Percentiles rank a stretch among this genome's conserved stretches.
Evolutionary conservation across 495 filamentous ascomycete species (phyloP).

Genomic region (Aspergillus incahuasiensis): DNA sequence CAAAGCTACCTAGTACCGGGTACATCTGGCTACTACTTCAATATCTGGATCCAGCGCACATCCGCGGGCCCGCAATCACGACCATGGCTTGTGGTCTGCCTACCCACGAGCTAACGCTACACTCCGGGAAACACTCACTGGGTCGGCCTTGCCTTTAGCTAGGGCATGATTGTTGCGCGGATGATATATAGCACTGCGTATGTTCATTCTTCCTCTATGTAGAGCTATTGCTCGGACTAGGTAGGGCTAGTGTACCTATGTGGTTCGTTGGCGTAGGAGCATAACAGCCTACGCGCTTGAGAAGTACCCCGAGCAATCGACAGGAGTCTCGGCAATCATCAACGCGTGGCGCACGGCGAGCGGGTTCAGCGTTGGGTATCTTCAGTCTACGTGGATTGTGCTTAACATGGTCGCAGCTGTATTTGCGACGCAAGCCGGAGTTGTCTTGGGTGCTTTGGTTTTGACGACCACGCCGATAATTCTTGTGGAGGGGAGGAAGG

Average conservation of each 20-base stretch:
- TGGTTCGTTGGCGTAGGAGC: no score
- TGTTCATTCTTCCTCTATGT: no score
- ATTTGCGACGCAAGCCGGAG: constrained; percentile 42
- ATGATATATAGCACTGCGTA: no score
- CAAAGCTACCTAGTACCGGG: no score
- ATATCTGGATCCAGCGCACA: no score
- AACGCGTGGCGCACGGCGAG: constrained; percentile 43
- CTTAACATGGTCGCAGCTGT: constrained; percentile 36
- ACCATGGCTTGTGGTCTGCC: constrained; percentile 30
- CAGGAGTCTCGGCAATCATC: constrained; percentile 38
- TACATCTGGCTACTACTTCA: no score
- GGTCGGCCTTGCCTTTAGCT: no score
- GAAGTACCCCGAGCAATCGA: constrained; percentile 40
- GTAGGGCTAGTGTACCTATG: no score
- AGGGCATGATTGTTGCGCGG: no score
- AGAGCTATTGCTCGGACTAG: no score
- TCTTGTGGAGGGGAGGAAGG: constrained; percentile 7
- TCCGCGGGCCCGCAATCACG: constrained; percentile 29
- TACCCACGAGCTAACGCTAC: constrained; percentile 32
- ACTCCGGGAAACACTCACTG: constrained; percentile 8
- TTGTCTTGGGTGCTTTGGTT: constrained; percentile 28
- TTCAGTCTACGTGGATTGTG: constrained; percentile 42
- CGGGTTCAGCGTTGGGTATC: constrained; percentile 45
- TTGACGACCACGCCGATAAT: constrained; percentile 32
- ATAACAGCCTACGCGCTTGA: constrained; percentile 23